A percentile compares a stretch with the other conserved stretches of the same genome.
Conservation (phyloP, 1,139 yeast genomes). For the Geotrichum citri-aurantii region DNA sequence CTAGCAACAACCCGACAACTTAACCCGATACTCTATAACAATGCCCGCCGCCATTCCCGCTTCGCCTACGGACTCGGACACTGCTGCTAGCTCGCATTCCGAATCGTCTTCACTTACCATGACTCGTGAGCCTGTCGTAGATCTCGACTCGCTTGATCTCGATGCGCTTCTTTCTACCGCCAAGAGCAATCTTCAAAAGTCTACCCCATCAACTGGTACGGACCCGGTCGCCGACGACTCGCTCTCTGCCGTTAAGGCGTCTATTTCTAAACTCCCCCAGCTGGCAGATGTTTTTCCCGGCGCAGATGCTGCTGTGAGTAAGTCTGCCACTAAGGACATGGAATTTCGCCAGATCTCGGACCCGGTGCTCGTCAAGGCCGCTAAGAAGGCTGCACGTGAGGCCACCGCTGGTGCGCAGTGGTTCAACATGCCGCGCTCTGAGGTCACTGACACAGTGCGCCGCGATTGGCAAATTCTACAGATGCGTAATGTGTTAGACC, state of each 20-base stretch:
- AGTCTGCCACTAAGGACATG: slow-evolving; percentile 19
- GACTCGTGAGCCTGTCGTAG: slow-evolving; percentile 10
- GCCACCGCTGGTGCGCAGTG: slow-evolving; percentile 55
- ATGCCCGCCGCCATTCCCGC: slow-evolving; percentile 5
- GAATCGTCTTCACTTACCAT: slow-evolving; percentile 17
- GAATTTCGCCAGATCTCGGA: slow-evolving; percentile 42
- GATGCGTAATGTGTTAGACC: slow-evolving; percentile 88
- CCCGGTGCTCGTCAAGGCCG: slow-evolving; percentile 40
- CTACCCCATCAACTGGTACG: neutral
- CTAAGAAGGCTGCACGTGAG: slow-evolving; percentile 27
- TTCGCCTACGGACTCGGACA: slow-evolving; percentile 15
- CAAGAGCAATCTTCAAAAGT: slow-evolving; percentile 7
- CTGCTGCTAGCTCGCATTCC: slow-evolving; percentile 14
- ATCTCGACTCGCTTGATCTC: slow-evolving; percentile 17
- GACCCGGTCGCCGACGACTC: neutral
- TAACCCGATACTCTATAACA: neutral
- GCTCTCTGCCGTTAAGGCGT: slow-evolving; percentile 5
- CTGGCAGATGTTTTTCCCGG: slow-evolving; percentile 11
- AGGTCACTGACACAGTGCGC: slow-evolving; percentile 64
- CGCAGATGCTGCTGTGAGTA: slow-evolving; percentile 2
- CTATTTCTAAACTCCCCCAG: slow-evolving; percentile 16
- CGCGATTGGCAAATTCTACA: slow-evolving; percentile 74
- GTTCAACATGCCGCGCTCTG: slow-evolving; percentile 81
- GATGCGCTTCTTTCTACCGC: slow-evolving; percentile 17
- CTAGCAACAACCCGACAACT: neutral